phyloP scores from a whole-genome alignment of 1,139 yeast genomes.

The Geotrichum reessii region DNA sequence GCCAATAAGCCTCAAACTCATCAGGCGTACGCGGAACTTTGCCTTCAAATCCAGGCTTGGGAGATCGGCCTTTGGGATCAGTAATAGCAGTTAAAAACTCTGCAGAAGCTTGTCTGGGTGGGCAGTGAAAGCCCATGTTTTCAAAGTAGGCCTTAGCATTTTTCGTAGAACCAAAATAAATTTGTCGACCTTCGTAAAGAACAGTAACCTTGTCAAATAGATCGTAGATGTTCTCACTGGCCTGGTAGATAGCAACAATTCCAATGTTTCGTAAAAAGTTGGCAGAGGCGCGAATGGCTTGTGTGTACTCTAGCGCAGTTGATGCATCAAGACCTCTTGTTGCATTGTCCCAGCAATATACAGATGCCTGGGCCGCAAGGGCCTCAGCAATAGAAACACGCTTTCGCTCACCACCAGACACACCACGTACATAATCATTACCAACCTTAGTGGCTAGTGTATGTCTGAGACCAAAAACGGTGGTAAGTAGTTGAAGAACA shows the following conservation, averaged over 20 bases:
- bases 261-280: constrained; percentile 52
- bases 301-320: constrained; percentile 63
- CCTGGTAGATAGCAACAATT: constrained; percentile 56
- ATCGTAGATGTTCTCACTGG: constrained; percentile 60
- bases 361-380: constrained; percentile 50
- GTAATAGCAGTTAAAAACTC: constrained; percentile 67
- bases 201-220: constrained; percentile 61
- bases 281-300: constrained; percentile 57
- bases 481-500: constrained; percentile 47
- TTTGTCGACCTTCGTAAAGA: constrained; percentile 52
- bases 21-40: constrained; percentile 53
- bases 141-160: constrained; percentile 51
- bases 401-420: constrained; percentile 62
- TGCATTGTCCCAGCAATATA: constrained; percentile 72
- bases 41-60: constrained; percentile 45
- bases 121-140: constrained; percentile 57
- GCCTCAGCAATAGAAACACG: constrained; percentile 62
- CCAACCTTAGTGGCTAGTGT: constrained; percentile 54
- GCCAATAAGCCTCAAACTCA: constrained; percentile 55
- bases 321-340: constrained; percentile 75
- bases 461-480: constrained; percentile 55
- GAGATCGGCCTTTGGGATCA: constrained; percentile 47
- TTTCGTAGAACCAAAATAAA: constrained; percentile 52
- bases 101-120: constrained; percentile 58
- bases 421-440: constrained; percentile 57